Evolutionary conservation across 2,329 filamentous ascomycete genomes (phyloP).

Genomic region (Diaporthe sp.): DNA sequence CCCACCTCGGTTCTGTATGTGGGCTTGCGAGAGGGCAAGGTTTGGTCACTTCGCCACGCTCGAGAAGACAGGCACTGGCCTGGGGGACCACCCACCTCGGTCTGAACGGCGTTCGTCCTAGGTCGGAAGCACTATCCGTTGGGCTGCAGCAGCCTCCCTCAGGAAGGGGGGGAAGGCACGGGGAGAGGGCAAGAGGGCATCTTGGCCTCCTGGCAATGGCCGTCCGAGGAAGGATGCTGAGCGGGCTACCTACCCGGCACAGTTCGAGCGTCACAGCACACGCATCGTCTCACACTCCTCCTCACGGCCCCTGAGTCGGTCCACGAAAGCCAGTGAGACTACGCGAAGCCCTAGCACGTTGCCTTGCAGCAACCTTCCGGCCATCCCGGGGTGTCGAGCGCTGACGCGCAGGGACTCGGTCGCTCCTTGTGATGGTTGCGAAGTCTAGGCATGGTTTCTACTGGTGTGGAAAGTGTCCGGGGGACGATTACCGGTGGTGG

Average conservation of each 20-base stretch:
- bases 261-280: constrained; percentile 23
- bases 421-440: constrained; percentile 9
- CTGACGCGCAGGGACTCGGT: constrained; percentile 15
- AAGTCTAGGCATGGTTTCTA: constrained; percentile 21
- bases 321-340: constrained; percentile 9
- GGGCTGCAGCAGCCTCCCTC: constrained; percentile 17
- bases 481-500: background rate
- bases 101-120: constrained; percentile 33
- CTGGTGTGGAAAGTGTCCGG: background rate
- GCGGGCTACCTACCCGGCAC: background rate
- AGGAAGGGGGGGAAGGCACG: background rate
- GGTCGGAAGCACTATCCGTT: constrained; percentile 20
- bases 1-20: background rate
- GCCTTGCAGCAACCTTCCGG: constrained; percentile 34
- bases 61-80: constrained; percentile 1
- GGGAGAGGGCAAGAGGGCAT: background rate
- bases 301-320: constrained; percentile 20
- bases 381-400: background rate
- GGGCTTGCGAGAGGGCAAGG: constrained; percentile 7
- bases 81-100: background rate
- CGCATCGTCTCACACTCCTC: constrained; percentile 22
- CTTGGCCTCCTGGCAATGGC: constrained; percentile 3
- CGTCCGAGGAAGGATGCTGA: constrained; percentile 2
- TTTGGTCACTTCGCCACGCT: constrained; percentile 15
- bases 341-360: constrained; percentile 21